Evolutionary conservation across 2,329 filamentous ascomycete species (phyloP), one percentile per base, ranked within the genome.

Genomic region (Lachnellula willkommii): DNA sequence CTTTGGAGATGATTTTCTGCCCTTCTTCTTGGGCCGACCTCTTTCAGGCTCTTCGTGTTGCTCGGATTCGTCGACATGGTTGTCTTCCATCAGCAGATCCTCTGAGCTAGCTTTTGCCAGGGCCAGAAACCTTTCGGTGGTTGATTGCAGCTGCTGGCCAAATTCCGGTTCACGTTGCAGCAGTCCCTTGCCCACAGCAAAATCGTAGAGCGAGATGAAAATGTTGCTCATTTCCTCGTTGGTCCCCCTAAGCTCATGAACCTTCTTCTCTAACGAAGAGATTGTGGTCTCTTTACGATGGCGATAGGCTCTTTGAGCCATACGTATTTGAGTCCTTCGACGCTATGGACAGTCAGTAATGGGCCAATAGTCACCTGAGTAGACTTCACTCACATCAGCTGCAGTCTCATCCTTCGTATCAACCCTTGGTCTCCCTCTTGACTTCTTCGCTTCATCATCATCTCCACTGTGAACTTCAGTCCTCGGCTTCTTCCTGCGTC

Each of bases 241-340:
- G 22, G 80, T 82, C 14, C 79, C 77, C 56, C 86, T 81, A n/a
- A 95, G 79, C 24, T 82, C 78, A 53, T 84, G 75, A 26, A 93
- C 88, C 58, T 85, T 80, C 53, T 82, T 79, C 67, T 90, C 86
- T 11, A 95, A 77, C 1, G 82, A 83, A 28, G 83, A 80, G 54
- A 95, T 93, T 5, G 88, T 88, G 22, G 81, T 86, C 68, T 95
- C 91, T 72, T 95, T 95, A 51, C 91, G 85, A 66, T 88, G 83
- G 15, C 91, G 83, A 68, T 95, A 95, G 1, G 90, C 90, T 62
- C 90, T 79, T 70, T 95, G 91, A 2, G 91, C 91, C 53, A 93
- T 80, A 24, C 91, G 85, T 60, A 96, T 94, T 69, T 96, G 91
- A 5, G 89, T 93, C 53, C 91, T 82, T 52, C 91, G 87, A 59